Evolutionary conservation across 768 basidiomycete species (phyloP), one percentile per base, ranked within the genome.

Genomic region (Leucocoprinus leucothites): DNA sequence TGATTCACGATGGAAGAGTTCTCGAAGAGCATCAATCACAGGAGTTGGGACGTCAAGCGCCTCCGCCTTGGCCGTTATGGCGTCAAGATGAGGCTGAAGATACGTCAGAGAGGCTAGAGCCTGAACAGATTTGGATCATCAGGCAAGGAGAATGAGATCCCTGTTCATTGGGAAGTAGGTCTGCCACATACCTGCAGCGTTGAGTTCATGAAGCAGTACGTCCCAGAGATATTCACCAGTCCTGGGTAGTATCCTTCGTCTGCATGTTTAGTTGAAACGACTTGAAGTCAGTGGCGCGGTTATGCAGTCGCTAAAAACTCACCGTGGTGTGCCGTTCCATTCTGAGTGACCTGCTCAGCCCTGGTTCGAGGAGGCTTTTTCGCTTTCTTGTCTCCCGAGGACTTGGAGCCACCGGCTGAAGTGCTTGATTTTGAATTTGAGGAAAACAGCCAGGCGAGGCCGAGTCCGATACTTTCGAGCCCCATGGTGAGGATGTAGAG

Each of bases 171-270:
- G 2, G 3, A 28, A 9, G 41, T 28, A 43, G 53, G 4, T 18
- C 48, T 18, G 36, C 38, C 64, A 67, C 66, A 63, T 82, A 66
- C 91, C 82, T 98, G 96, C 9, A 98, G 74, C 2, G 94, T 94
- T 11, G 96, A 94, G 67, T 98, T 96, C 86, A 98, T 91, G 75
- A 97, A 98, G 66, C 96, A 98, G 60, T 96, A 91, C 49, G 94
- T 96, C 9, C 95, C 95, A 8, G 94, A 95, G 35, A 95, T 87
- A 64, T 98, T 98, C 65, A 97, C 89, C 48, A 98, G 86, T 0
- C 95, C 95, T 1, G 94, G 89, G 69, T 91, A 97, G 63, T 85
- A 79, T 19, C 78, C 76, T 14, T 78, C 71, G 24, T 73, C 69
- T 16, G 47, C 28, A 19, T 21, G 9, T 28, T 31, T 19, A 21